These are phyloP conservation scores for Thielaviopsis punctulata DNA, from an alignment of 2,329 filamentous ascomycete species.

Conservation along the genomic window DNA sequence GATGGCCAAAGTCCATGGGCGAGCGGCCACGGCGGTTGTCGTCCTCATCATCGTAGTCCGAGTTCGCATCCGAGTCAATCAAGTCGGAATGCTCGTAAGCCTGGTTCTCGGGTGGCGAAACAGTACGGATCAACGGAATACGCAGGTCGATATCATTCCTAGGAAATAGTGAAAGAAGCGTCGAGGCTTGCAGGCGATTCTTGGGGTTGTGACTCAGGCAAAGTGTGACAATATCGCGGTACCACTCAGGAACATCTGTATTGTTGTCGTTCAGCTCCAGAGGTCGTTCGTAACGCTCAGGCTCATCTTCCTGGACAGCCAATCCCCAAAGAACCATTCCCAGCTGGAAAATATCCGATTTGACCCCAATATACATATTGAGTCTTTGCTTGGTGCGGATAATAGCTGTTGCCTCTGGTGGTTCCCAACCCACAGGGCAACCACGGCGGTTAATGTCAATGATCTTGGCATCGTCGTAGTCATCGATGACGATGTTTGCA, in stretches of 20 bases:
- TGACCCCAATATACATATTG: constrained; percentile 94
- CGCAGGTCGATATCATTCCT: constrained; percentile 1
- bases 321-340: constrained; percentile 96
- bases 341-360: constrained; percentile 88
- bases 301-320: constrained; percentile 75
- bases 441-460: constrained; percentile 96
- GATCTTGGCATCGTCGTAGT: constrained; percentile 72
- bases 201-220: constrained; percentile 64
- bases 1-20: constrained; percentile 10
- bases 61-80: background rate
- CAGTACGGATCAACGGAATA: constrained; percentile 14
- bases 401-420: constrained; percentile 71
- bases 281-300: constrained; percentile 57
- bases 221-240: constrained; percentile 52
- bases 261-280: constrained; percentile 38
- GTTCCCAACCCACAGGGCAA: constrained; percentile 96
- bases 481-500: constrained; percentile 90
- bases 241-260: constrained; percentile 59
- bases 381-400: constrained; percentile 81
- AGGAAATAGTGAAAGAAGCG: constrained; percentile 55
- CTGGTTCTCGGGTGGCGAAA: constrained; percentile 15
- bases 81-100: constrained; percentile 1
- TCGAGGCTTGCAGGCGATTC: constrained; percentile 52
- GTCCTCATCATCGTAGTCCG: constrained; percentile 7
- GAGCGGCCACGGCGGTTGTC: constrained; percentile 9